Percentiles rank a stretch among this genome's conserved stretches.
These are phyloP conservation scores for Xylaria sp. DNA, from an alignment of 2,329 filamentous ascomycete species.

Conservation along the genomic window DNA sequence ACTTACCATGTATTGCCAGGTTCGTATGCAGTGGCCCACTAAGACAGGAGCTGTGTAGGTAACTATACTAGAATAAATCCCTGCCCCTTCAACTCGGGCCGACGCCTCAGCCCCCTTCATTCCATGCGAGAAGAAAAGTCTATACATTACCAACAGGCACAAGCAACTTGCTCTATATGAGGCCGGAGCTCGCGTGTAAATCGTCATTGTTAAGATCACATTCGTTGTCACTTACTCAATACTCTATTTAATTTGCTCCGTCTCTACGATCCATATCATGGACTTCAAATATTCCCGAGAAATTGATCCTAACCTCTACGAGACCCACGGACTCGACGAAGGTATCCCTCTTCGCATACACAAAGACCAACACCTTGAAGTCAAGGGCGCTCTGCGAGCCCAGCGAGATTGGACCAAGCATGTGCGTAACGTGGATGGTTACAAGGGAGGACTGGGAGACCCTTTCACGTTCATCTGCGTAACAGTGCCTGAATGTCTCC, in stretches of 20 bases:
- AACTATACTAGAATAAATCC: constrained; percentile 5
- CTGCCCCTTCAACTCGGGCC: constrained; percentile 21
- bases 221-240: background rate
- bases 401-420: constrained; percentile 52
- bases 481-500: constrained; percentile 53
- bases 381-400: constrained; percentile 46
- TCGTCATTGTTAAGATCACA: background rate
- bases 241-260: constrained; percentile 1
- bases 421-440: constrained; percentile 46
- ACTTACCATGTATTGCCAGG: constrained; percentile 4
- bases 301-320: constrained; percentile 44
- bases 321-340: constrained; percentile 46
- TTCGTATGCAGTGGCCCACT: constrained; percentile 29
- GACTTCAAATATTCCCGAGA: constrained; percentile 47
- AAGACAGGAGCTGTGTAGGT: constrained; percentile 2
- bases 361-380: constrained; percentile 44
- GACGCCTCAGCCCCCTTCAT: constrained; percentile 23
- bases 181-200: background rate
- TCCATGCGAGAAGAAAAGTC: constrained; percentile 12
- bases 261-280: constrained; percentile 32
- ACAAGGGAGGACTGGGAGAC: constrained; percentile 48
- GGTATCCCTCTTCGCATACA: constrained; percentile 46
- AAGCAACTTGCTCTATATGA: constrained; percentile 29
- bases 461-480: constrained; percentile 49
- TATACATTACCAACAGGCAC: constrained; percentile 14